These are phyloP conservation scores for Leishmania guyanensis DNA, from an alignment of 208 protist genomes.

Conservation along the genomic window DNA sequence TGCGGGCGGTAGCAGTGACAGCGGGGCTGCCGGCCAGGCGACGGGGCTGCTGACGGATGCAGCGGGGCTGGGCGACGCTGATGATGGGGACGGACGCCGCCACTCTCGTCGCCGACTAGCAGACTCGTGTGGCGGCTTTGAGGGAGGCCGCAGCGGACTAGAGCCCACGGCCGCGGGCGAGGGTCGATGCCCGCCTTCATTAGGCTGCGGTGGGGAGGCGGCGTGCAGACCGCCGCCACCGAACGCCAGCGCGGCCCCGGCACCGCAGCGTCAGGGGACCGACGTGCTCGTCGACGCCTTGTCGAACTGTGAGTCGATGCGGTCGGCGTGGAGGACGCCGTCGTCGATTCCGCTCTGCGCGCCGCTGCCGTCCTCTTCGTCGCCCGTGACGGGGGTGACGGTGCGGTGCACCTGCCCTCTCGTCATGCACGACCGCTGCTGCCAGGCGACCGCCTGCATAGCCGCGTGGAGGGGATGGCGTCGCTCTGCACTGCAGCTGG, in stretches of 20 bases:
- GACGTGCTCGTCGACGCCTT: constrained; percentile 3
- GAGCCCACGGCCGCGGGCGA: too few species aligned
- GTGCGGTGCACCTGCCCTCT: neutral
- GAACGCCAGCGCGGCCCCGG: neutral
- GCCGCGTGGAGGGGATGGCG: neutral
- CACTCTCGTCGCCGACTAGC: too few species aligned
- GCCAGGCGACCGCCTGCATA: neutral
- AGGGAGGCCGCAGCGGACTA: too few species aligned
- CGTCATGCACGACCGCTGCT: neutral
- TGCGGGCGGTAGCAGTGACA: too few species aligned
- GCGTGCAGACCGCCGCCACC: neutral
- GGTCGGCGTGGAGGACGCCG: constrained; percentile 3
- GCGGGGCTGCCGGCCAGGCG: too few species aligned
- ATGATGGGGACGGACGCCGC: too few species aligned
- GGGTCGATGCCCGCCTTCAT: too few species aligned
- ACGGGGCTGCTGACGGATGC: too few species aligned
- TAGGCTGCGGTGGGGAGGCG: too few species aligned
- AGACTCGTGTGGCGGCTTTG: too few species aligned
- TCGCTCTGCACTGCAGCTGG: neutral
- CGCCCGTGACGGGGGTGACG: constrained; percentile 6
- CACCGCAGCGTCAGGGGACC: neutral
- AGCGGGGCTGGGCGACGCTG: too few species aligned
- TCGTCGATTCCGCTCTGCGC: constrained; percentile 11
- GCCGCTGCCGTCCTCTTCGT: constrained; percentile 3
- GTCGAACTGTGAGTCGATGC: constrained; percentile 11